Evolutionary conservation across 805 yeast genomes (phyloP), one percentile per base, ranked within the genome.

Genomic region (Cyberlindnera bimundalis): DNA sequence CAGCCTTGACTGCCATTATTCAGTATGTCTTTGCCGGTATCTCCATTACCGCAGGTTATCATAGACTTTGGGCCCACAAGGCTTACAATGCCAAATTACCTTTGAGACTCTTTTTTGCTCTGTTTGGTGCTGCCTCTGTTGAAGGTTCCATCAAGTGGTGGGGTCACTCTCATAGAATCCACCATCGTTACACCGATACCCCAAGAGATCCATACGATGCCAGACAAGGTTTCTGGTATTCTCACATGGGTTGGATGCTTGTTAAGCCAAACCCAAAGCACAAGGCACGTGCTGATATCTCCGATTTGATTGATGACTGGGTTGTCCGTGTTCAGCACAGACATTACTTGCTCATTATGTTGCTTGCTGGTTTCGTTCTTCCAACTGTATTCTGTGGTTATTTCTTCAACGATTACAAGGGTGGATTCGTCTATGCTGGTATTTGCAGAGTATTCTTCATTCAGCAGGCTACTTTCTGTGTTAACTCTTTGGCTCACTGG

Each of bases 141-240:
- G 89, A 84, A 62, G 95, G 95, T 51, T 83, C 91, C 27, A 79
- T 84, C 62, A 84, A 84, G 64, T 84, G 93, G 93, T 85, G 95
- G 95, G 77, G 83, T 36, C 93, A 84, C 61, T 74, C 84, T 37
- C 95, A 85, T 66, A 76, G 95, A 75, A 73, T 84, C 42, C 95
- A 85, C 63, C 95, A 85, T 67, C 74, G 95, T 68, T 85, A 83
- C 66, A 84, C 93, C 4, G 95, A 85, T 65, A 85, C 93, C 21
- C 56, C 62, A 38, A 78, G 91, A 69, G 95, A 85, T 63, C 95
- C 95, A 37, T 85, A 84, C 59, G 93, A 85, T 60, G 93, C 95
- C 17, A 76, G 90, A 68, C 71, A 70, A 56, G 95, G 95, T 16
- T 79, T 84, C 63, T 84, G 90, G 88, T 85, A 74, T 60, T 77